phyloP scores from a whole-genome alignment of 1,139 yeast species.

The Suhomyces terraborum region DNA sequence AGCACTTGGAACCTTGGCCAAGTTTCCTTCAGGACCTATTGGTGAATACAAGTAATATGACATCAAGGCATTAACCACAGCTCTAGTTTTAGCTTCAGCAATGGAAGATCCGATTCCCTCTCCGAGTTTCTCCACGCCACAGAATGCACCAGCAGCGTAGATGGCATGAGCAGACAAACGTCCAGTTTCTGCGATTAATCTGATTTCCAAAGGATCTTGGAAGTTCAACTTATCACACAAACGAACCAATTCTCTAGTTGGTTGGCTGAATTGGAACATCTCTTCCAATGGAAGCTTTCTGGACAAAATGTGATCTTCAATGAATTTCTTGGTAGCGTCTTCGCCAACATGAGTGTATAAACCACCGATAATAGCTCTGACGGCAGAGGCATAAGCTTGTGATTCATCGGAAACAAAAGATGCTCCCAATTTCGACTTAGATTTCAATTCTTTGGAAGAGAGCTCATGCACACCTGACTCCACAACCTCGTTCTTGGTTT shows the following conservation, averaged over 20 bases:
- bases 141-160: slow-evolving; percentile 87
- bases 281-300: slow-evolving; percentile 72
- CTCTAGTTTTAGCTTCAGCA: slow-evolving; percentile 88
- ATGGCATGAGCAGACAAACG: slow-evolving; percentile 82
- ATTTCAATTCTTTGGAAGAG: slow-evolving; percentile 32
- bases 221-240: slow-evolving; percentile 80
- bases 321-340: slow-evolving; percentile 61
- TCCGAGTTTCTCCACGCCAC: slow-evolving; percentile 81
- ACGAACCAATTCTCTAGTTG: slow-evolving; percentile 80
- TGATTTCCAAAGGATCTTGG: slow-evolving; percentile 67
- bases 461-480: slow-evolving; percentile 57
- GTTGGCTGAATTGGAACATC: slow-evolving; percentile 80
- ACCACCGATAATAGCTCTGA: slow-evolving; percentile 73
- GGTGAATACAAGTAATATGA: slow-evolving; percentile 93
- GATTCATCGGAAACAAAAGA: slow-evolving; percentile 33
- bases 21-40: slow-evolving; percentile 44
- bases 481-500: slow-evolving; percentile 37
- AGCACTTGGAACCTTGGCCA: slow-evolving; percentile 63
- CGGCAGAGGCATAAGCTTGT: slow-evolving; percentile 57
- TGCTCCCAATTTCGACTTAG: slow-evolving; percentile 14
- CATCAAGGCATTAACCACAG: slow-evolving; percentile 87
- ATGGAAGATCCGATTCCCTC: slow-evolving; percentile 95
- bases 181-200: slow-evolving; percentile 92
- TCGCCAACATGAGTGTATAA: slow-evolving; percentile 69
- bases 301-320: slow-evolving; percentile 71